Base-by-base conservation (phyloP, 441 rosid species). In the Syzygium malaccense region DNA sequence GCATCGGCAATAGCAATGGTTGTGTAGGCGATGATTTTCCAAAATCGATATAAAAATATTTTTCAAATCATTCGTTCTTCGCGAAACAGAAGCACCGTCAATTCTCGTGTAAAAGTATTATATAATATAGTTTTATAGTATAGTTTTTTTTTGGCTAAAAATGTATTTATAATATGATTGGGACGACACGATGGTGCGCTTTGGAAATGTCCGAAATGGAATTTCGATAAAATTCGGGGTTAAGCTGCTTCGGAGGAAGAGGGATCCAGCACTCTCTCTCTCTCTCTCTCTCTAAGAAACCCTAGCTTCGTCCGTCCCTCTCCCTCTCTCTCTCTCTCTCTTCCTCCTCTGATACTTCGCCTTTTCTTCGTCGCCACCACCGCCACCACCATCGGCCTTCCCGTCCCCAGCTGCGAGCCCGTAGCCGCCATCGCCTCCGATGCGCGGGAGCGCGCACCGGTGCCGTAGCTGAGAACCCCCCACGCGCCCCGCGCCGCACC, bases 261-360 rank as follows among this genome's bases (percentile, higher is more conserved):
- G 89, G 75, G 91, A 68, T 89, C 89, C 62, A 90, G 87, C 88
- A 78, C 89, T 86, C 88, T 49, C 91, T 92, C 53, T 86, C 86
- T 88, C 88, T 86, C 41, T 45, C 75, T 79, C 66, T 87, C 90
- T 66, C 88, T 33, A 14, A 19, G 57, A 92, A 91, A 86, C 91
- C 95, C 92, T 93, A 90, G 94, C 86, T 91, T 90, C 88, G 92
- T 87, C 92, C 93, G 92, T 90, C 90, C 86, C 55, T 49, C 83
- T 54, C 57, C 33, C 9, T 57, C 17, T 12, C 66, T 12, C 66
- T 71, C 62, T 57, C 78, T 64, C 71, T 30, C 4, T 51, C 23
- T 54, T 53, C 54, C 2, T 51, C 23, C 60, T 41, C 54, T 26
- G 41, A 32, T 23, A 18, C 6, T n/a, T 11, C 14, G 30, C 45